These are phyloP conservation scores for Lentinula detonsa DNA, from an alignment of 768 basidiomycete genomes.

Conservation along the genomic window DNA sequence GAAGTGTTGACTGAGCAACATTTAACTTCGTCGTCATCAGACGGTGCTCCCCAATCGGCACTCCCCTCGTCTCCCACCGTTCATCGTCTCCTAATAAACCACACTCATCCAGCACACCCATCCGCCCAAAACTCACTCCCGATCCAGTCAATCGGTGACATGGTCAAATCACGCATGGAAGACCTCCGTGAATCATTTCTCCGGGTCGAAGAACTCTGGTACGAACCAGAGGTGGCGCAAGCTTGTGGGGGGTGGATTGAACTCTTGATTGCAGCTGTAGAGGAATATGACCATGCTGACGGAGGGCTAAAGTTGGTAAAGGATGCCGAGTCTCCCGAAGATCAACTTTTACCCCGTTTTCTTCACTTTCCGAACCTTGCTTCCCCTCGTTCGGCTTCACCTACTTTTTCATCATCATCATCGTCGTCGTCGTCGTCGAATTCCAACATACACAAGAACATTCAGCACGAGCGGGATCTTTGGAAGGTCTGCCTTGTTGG, in stretches of 20 bases:
- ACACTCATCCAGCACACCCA: constrained; percentile 48
- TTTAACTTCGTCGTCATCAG: not conserved
- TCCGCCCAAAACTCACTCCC: constrained; percentile 36
- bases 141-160: constrained; percentile 40
- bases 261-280: constrained; percentile 40
- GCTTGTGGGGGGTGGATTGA: constrained; percentile 63
- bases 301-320: not conserved
- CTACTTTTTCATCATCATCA: no score
- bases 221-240: constrained; percentile 36
- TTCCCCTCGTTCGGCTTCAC: no score
- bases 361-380: not conserved
- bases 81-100: constrained; percentile 43
- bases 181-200: constrained; percentile 42
- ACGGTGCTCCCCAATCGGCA: not conserved
- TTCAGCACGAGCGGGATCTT: constrained; percentile 23
- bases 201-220: constrained; percentile 46
- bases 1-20: constrained; percentile 16
- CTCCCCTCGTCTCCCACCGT: not conserved
- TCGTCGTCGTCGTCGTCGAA: constrained; percentile 17
- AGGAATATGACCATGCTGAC: constrained; percentile 23
- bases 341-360: not conserved
- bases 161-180: constrained; percentile 50
- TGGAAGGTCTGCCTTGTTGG: constrained; percentile 34
- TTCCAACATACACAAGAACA: constrained; percentile 27
- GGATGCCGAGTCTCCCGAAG: not conserved